Base-by-base conservation (phyloP, 2,329 filamentous ascomycete species). In the Botryotinia globosa region DNA sequence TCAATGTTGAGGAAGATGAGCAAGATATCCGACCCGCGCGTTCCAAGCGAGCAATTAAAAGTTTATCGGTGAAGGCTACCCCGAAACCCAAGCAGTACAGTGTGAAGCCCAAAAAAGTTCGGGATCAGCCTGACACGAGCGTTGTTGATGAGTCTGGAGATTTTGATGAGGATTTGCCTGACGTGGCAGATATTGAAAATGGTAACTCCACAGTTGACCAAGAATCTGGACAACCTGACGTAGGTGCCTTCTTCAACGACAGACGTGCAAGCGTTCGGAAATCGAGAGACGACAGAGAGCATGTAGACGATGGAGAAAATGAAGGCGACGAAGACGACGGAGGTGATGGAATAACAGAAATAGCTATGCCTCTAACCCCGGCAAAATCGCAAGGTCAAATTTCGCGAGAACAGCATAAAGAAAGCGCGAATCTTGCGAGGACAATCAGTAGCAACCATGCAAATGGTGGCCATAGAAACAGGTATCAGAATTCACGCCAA, bases 81-180 rank as follows among this genome's bases (percentile, higher is more conserved):
- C 2, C 45, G 7, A 10, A 56, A 42, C 3, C 9, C 34, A 56
- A 39, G 34, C 20, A 20, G 56, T 18, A 72, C 70, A 34, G 12
- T 56, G 12, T 39, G 12, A 37, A n/a, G 12, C 22, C 72, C 10
- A 74, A 70, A 56, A 69, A 66, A 45, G 65, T 18, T 44, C 73
- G 66, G 42, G 69, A 65, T 32, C 71, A 69, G 29, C 74, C 71
- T 48, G 45, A 25, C 25, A 74, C 62, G 69, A 61, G 37, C 16
- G 16, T 16, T 16, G 48, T 37, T 42, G 39, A 45, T 12, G 29
- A 37, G 39, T 42, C 14, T 45, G 39, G 34, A 48, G 29, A 63
- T 34, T 22, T 42, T 3, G 56, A 63, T 44, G 54, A 25, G 18
- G 39, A 25, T 16, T 22, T 37, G n/a, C 10, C 8, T 37, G n/a